Percentiles rank a stretch among this genome's conserved stretches.
phyloP scores from a whole-genome alignment of 2,329 filamentous ascomycete species.

The Scopulariopsis brevicaulis region DNA sequence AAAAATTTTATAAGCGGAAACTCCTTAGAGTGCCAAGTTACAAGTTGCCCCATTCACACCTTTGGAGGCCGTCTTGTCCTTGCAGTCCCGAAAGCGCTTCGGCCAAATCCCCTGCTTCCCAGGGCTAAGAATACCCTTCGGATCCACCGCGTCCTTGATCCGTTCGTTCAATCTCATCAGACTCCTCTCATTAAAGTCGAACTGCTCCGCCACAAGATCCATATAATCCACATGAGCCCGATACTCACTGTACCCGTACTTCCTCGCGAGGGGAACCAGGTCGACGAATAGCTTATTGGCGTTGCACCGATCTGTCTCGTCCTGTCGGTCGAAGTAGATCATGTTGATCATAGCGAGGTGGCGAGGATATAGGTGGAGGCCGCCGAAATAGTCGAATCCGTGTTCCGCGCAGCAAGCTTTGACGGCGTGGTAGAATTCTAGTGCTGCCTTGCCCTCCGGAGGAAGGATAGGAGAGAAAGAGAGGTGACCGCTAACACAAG shows the following conservation, averaged over 20 bases:
- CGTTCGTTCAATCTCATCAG: constrained; percentile 29
- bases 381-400: constrained; percentile 18
- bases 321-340: constrained; percentile 35
- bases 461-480: constrained; percentile 23
- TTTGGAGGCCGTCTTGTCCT: no score
- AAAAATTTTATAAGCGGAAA: no score
- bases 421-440: constrained; percentile 18
- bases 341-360: constrained; percentile 26
- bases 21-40: no score
- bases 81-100: no score
- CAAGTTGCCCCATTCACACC: no score
- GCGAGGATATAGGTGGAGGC: constrained; percentile 15
- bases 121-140: constrained; percentile 23
- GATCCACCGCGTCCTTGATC: constrained; percentile 31
- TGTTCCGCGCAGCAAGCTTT: constrained; percentile 12
- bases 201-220: constrained; percentile 33
- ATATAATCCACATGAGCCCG: constrained; percentile 31
- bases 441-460: constrained; percentile 21
- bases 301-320: constrained; percentile 21
- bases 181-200: constrained; percentile 28
- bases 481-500: constrained; percentile 24
- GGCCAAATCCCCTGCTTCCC: constrained; percentile 25
- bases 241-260: constrained; percentile 31
- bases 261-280: constrained; percentile 24
- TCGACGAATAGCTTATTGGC: constrained; percentile 14